Evolutionary conservation across 1,284 basidiomycete species (phyloP), one percentile per base, ranked within the genome.

Genomic region (Leccinum subrobustum): DNA sequence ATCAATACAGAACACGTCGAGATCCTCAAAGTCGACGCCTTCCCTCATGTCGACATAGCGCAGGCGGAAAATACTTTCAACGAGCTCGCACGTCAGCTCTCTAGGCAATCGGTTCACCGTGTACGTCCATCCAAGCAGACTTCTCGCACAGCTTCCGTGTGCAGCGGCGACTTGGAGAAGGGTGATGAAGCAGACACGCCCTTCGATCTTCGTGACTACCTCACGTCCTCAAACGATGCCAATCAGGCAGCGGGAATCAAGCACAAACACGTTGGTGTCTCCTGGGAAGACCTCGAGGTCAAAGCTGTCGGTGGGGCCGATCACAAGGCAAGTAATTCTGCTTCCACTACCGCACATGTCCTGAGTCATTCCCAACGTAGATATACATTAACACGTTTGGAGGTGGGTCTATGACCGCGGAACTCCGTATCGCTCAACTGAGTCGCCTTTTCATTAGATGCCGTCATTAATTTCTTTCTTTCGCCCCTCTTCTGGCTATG

Each of bases 201-300:
- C 39, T 93, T 93, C 68, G 84, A 93, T 73, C 81, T 96, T 7
- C 83, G 85, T 33, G 89, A 89, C 57, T 94, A 92, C 68, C 81
- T 96, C 16, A 80, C 83, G 8, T 84, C 85, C 2, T 86, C 83
- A 29, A 87, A 88, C 65, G 83, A 88, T 62, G 83, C 83, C 6
- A 79, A 83, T 60, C 86, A 92, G 62, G 73, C 78, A 29, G 87
- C 89, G 6, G 92, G 91, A 4, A 89, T 95, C 68, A 85, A 86
- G 67, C 87, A 88, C 74, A 96, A 96, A 78, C 85, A 88, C 64
- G 89, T 94, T 39, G 92, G 92, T 39, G 90, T 93, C 31, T 84
- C 85, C 25, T 94, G 91, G 88, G 82, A 91, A 56, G 79, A 88
- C 64, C 75, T 93, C 1, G 81, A 88, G 60, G 93, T 95, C 52